Percentiles rank a stretch among this genome's conserved stretches.
Conservation (phyloP, 345 rosid genomes). For the Fremontodendron californicum region DNA sequence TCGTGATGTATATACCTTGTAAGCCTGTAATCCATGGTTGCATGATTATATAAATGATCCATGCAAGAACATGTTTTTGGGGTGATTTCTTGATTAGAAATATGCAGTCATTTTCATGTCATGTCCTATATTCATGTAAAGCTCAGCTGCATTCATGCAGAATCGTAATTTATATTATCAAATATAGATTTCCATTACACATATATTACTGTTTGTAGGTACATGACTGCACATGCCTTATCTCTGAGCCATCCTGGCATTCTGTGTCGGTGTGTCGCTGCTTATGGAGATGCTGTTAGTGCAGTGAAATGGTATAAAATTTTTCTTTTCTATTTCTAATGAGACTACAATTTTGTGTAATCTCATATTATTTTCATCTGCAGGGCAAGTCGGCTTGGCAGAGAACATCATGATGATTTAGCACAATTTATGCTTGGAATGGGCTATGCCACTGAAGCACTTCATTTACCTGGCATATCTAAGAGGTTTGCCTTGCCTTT, state of each 20-base stretch:
- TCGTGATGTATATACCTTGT: not conserved
- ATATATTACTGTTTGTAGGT: constrained; percentile 42
- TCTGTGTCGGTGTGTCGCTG: constrained; percentile 96
- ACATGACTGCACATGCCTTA: constrained; percentile 96
- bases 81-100: constrained; percentile 1
- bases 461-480: constrained; percentile 98
- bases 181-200: not conserved
- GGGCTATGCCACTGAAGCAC: constrained; percentile 99
- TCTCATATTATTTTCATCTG: constrained; percentile 22
- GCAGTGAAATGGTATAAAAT: constrained; percentile 84
- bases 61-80: not conserved
- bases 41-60: not conserved
- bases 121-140: not conserved
- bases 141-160: not conserved
- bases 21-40: not conserved
- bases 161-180: not conserved
- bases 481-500: constrained; percentile 45
- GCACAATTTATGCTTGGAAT: constrained; percentile 97
- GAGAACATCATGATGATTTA: constrained; percentile 97
- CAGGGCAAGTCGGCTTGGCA: constrained; percentile 98
- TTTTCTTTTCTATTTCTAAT: constrained; percentile 11
- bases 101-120: not conserved
- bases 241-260: constrained; percentile 97
- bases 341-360: constrained; percentile 8
- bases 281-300: constrained; percentile 96